Percentiles rank a stretch among this genome's conserved stretches.
phyloP scores from a whole-genome alignment of 257 asterid genomes.

The Penstemon davidsonii region DNA sequence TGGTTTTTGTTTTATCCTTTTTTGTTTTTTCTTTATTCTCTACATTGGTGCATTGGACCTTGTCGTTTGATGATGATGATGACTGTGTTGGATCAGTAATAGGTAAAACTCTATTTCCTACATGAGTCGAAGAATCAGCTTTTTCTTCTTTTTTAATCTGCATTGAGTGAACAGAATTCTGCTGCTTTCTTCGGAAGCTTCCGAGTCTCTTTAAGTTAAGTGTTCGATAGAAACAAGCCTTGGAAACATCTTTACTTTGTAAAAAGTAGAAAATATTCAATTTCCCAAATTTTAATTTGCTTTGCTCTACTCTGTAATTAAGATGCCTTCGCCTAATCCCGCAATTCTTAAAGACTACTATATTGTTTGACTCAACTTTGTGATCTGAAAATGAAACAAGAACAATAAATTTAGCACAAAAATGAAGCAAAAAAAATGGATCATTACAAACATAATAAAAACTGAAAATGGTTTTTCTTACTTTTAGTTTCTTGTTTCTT shows the following conservation, averaged over 20 bases:
- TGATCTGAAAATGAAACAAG: not conserved
- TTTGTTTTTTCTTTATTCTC: constrained; percentile 31
- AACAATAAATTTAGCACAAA: not conserved
- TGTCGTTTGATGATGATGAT: constrained; percentile 19
- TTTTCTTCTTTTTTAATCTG: constrained; percentile 41
- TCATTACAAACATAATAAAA: not conserved
- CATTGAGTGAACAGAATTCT: constrained; percentile 21
- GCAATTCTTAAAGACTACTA: not conserved
- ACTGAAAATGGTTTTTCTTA: not conserved
- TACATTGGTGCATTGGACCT: constrained; percentile 15
- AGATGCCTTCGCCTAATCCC: constrained; percentile 12
- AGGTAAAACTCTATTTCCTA: constrained; percentile 42
- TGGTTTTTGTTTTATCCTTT: constrained; percentile 33
- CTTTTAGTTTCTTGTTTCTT: constrained; percentile 32
- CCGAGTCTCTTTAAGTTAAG: constrained; percentile 38
- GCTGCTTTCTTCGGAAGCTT: constrained; percentile 30
- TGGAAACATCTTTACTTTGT: constrained; percentile 43
- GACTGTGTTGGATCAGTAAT: constrained; percentile 25
- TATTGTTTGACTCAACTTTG: not conserved
- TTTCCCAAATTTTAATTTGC: constrained; percentile 16
- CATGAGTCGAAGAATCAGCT: constrained; percentile 2
- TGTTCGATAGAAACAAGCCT: constrained; percentile 47
- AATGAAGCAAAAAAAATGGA: not conserved
- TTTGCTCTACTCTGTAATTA: constrained; percentile 25
- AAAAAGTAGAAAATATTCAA: constrained; percentile 19